Conservation (phyloP, 2,329 filamentous ascomycete genomes). For the Hypoxylon sp. region DNA sequence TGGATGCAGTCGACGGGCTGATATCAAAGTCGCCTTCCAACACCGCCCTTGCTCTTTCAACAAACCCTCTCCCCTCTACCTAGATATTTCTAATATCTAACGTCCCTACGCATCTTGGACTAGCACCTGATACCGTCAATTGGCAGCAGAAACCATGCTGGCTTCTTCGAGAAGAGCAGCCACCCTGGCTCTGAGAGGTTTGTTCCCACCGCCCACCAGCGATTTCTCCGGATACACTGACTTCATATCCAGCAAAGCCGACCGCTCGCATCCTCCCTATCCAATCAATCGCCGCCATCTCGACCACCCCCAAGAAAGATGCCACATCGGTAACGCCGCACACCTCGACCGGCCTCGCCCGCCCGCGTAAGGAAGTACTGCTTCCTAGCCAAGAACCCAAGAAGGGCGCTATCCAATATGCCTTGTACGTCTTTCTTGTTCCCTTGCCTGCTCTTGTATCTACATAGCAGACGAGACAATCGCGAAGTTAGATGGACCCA, state of each 20-base stretch:
- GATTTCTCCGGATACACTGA: conserved; percentile 42
- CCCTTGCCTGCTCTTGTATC: background rate
- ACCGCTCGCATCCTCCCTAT: conserved; percentile 72
- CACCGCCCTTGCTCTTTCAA: background rate
- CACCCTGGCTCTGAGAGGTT: conserved; percentile 58
- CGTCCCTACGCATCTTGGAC: conserved; percentile 6
- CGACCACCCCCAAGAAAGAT: conserved; percentile 72
- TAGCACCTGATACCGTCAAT: conserved; percentile 5
- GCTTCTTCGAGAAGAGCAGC: conserved; percentile 56
- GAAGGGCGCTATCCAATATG: conserved; percentile 86
- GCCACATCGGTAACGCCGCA: conserved; percentile 68
- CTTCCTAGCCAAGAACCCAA: conserved; percentile 82
- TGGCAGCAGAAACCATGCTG: conserved; percentile 51
- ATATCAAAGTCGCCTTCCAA: conserved; percentile 13
- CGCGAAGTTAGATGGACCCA: background rate
- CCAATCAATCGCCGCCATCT: conserved; percentile 72
- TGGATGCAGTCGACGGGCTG: conserved; percentile 33
- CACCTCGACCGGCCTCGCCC: conserved; percentile 66
- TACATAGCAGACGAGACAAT: background rate
- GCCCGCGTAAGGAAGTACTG: conserved; percentile 76
- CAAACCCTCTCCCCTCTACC: conserved; percentile 33
- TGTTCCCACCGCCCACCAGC: conserved; percentile 22
- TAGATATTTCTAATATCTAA: conserved; percentile 2
- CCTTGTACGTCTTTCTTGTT: conserved; percentile 71
- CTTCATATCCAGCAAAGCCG: conserved; percentile 69